A percentile compares a stretch with the other conserved stretches of the same genome.
Evolutionary conservation across 148 eudicot genomes (phyloP).

Genomic region (Drosera capensis): DNA sequence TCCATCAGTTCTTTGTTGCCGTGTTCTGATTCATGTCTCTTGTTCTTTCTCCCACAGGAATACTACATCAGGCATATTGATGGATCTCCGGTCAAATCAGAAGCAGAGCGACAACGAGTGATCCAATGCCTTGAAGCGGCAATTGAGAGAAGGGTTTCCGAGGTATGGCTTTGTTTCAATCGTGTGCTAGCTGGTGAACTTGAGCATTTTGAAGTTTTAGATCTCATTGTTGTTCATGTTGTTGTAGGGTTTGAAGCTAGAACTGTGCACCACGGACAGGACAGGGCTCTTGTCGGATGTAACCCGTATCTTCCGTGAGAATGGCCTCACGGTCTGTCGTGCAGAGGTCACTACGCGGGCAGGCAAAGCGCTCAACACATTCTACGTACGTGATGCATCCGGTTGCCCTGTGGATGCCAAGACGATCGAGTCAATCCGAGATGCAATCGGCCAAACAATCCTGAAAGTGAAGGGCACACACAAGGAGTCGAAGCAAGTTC

Average conservation of each 20-base stretch:
- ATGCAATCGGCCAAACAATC: conserved; percentile 71
- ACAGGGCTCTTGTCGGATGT: conserved; percentile 64
- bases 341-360: conserved; percentile 72
- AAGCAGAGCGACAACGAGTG: conserved; percentile 80
- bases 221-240: background rate
- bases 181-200: background rate
- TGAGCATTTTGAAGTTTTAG: background rate
- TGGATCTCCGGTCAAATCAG: conserved; percentile 88
- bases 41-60: conserved; percentile 28
- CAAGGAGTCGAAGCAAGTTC: conserved; percentile 31
- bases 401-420: conserved; percentile 77
- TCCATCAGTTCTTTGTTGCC: background rate
- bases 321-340: conserved; percentile 64
- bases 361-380: conserved; percentile 72
- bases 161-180: conserved; percentile 28
- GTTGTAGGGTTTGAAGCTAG: conserved; percentile 69
- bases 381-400: conserved; percentile 74
- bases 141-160: conserved; percentile 76
- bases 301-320: conserved; percentile 83
- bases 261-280: conserved; percentile 78
- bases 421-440: conserved; percentile 64
- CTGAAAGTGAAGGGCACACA: conserved; percentile 59
- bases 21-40: background rate
- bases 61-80: conserved; percentile 74
- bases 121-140: conserved; percentile 93